Evolutionary conservation across 352 stramenopile species (phyloP), one percentile per base, ranked within the genome.

Genomic region (Blastocystis sp.): DNA sequence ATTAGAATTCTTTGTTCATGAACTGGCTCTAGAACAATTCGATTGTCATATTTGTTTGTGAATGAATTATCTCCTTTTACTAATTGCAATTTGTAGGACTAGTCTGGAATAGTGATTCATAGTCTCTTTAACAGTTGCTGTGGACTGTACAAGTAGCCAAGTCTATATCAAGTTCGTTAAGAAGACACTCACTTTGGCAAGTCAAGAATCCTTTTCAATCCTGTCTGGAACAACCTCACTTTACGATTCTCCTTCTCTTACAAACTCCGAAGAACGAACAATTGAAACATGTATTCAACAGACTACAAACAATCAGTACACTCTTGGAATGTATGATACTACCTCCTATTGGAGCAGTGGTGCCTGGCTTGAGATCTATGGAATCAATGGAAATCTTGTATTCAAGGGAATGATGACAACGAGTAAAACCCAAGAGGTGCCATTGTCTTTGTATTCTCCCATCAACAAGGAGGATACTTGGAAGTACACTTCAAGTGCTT

Each of bases 381-480:
- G 66, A 14, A 21, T 21, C 6, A 39, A 78, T 29, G 42, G 39
- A 16, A 78, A 78, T 29, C 32, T 19, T 6, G n/a, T 78, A 21
- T 78, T 78, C 43, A 78, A n/a, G n/a, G n/a, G n/a, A n/a, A n/a
- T n/a, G n/a, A n/a, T n/a, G n/a, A n/a, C n/a, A n/a, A n/a, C n/a
- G 21, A 42, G 24, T 21, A 32, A 42, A n/a, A 58, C 21, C 56
- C 46, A 63, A 11, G 12, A 32, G 11, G 46, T 11, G 21, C 6
- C 27, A 19, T 58, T 80, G 24, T 58, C 39, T 49, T 0, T 80
- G 16, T 65, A 21, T 1, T 32, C 11, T 80, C 69, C 69, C 0
- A 63, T 80, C 46, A 46, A 80, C n/a, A 58, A 80, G 24, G 24
- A 56, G 11, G 39, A 39, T 12, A 32, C 43, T n/a, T 80, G 43